A percentile compares a stretch with the other conserved stretches of the same genome.
Conservation (phyloP, 2,329 filamentous ascomycete species). For the Alternaria metachromatica region DNA sequence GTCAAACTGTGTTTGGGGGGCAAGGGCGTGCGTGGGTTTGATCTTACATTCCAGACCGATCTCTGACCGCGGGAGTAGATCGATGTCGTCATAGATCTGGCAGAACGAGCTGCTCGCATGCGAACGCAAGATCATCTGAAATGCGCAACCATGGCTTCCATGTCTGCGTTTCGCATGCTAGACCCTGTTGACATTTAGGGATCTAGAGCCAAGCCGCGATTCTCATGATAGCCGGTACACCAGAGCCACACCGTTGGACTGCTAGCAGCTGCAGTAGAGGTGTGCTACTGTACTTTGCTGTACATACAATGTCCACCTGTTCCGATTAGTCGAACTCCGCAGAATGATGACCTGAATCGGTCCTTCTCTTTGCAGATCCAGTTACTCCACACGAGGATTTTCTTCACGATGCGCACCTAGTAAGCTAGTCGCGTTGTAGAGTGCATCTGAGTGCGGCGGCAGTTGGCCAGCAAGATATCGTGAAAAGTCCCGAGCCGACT, state of each 20-base stretch:
- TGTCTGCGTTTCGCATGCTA: slow-evolving; percentile 3
- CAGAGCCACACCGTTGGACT: neutral
- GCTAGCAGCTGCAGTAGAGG: neutral
- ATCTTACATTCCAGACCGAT: neutral
- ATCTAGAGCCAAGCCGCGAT: neutral
- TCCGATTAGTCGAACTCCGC: neutral
- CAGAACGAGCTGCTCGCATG: neutral
- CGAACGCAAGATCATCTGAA: slow-evolving; percentile 2
- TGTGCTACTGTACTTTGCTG: neutral
- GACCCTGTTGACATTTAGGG: slow-evolving; percentile 1
- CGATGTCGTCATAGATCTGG: slow-evolving; percentile 9
- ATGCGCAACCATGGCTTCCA: slow-evolving; percentile 1
- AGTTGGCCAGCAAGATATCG: neutral
- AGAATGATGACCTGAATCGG: neutral
- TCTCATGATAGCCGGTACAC: slow-evolving; percentile 8
- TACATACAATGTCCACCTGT: neutral
- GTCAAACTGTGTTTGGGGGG: neutral
- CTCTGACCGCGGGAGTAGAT: neutral
- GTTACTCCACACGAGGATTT: neutral
- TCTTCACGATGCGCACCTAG: neutral
- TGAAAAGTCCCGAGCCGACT: neutral
- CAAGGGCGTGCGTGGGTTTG: neutral
- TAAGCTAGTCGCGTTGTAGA: neutral
- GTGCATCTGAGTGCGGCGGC: neutral
- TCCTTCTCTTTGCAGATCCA: neutral